Evolutionary conservation across 108 stramenopile genomes (phyloP), one percentile per base, ranked within the genome.

Genomic region (Cyclostephanos invisitatus): DNA sequence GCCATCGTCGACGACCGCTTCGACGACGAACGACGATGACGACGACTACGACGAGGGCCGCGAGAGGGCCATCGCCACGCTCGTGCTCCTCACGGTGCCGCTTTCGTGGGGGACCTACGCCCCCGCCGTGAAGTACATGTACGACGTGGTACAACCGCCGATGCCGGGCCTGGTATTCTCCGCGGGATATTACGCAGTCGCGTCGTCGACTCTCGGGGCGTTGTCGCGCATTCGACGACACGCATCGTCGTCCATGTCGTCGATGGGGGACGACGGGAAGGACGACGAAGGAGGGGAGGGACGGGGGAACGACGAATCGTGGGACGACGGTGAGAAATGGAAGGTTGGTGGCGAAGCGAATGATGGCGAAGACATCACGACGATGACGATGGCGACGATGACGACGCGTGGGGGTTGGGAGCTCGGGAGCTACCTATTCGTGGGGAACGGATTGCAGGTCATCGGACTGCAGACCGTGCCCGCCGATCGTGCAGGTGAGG

Each of bases 71-170:
- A 56, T 85, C 3, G 85, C 87, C n/a, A 62, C 84, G 17, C 77
- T 89, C 11, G 85, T 91, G 21, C 78, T 94, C 11, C 75, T 90
- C 25, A 92, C 88, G 2, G 93, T 95, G 0, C 93, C 93, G 1
- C 21, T 91, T 17, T 83, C 90, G 3, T 94, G 93, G 93, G 93
- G 94, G 27, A 92, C 94, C 22, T 95, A 92, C 76, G 85, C 87
- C 10, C 94, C 94, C 5, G 91, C 86, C 18, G 88, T 92, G 10
- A 87, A 88, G 51, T 87, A 81, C 70, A 82, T 95, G 42, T 95
- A 95, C 69, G 80, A 86, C 44, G 14, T 25, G 29, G 78, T 86
- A 54, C 72, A 89, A 55, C 88, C 90, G 20, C 67, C 85, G 11
- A 75, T 91, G 54, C 94, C 94, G 0, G 87, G 90, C 24, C 82